Base-by-base conservation (phyloP, 441 rosid species). In the Gossypium schwendimanii region DNA sequence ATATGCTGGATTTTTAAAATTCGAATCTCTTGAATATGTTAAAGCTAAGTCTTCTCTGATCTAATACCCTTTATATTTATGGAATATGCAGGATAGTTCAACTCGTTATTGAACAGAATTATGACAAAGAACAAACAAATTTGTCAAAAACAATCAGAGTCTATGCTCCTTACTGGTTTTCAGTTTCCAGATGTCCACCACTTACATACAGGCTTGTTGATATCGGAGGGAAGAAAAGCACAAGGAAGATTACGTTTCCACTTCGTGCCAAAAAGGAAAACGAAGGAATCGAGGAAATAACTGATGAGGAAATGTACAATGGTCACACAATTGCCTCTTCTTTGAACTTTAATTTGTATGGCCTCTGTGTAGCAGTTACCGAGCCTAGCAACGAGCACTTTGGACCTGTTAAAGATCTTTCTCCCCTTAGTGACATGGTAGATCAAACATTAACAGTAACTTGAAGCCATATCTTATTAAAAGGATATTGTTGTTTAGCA, bases 341-440 rank as follows among this genome's bases (percentile, higher is more conserved):
- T 39, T 81, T 96, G 83, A 96, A 96, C 84, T 96, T 93, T 77
- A 90, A 88, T 52, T 45, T 78, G 53, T 67, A 85, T 79, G 92
- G 97, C 60, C 84, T 96, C 17, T 90, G 94, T 72, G 93, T 85
- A 59, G 86, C 97, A 70, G 77, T 92, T 76, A 73, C 87, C 69
- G 86, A 77, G 61, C 73, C 83, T 74, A 82, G 84, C 76, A 80
- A 77, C 70, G 89, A 86, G 79, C 84, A 76, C 69, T 80, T 84
- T 83, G 98, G 97, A 77, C 92, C 97, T 24, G 81, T 83, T 73
- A 87, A 86, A 73, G 92, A 92, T 85, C 96, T 96, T 79, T 92
- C 97, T 73, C 83, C 96, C 64, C 97, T 96, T 39, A 92, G 93
- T 76, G 93, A 96, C 86, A 85, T 93, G 99, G 99, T 96, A 85